phyloP scores from a whole-genome alignment of 306 rosid species.

The Mimosa bimucronata region DNA sequence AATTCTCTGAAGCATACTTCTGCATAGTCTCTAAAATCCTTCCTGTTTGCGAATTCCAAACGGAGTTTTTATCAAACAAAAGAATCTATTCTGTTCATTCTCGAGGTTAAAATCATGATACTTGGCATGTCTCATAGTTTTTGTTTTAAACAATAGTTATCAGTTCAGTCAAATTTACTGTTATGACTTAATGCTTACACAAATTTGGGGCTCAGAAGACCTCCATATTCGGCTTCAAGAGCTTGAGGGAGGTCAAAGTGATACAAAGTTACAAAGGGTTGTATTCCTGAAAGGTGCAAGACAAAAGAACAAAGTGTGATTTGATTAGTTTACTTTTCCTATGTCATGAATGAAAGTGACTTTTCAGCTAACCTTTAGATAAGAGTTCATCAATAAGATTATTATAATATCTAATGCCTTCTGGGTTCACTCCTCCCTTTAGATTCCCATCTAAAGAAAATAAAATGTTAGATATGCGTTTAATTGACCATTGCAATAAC shows the following conservation, averaged over 20 bases:
- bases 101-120: not conserved
- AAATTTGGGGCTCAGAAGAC: slow-evolving; percentile 47
- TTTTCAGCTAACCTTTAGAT: not conserved
- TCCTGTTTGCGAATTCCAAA: slow-evolving; percentile 28
- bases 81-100: not conserved
- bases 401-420: slow-evolving; percentile 61
- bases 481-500: not conserved
- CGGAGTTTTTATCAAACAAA: not conserved
- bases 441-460: slow-evolving; percentile 50
- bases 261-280: slow-evolving; percentile 57
- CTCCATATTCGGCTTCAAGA: slow-evolving; percentile 57
- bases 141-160: not conserved
- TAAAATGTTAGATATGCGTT: not conserved
- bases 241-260: slow-evolving; percentile 70
- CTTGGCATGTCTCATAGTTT: not conserved
- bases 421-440: slow-evolving; percentile 51
- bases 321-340: not conserved
- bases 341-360: not conserved
- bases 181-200: slow-evolving; percentile 44
- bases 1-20: slow-evolving; percentile 56
- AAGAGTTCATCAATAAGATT: slow-evolving; percentile 55
- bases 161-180: not conserved
- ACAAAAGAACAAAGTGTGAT: not conserved
- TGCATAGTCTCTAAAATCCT: slow-evolving; percentile 50
- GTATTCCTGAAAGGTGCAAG: slow-evolving; percentile 36